Percentiles rank a stretch among this genome's conserved stretches.
Evolutionary conservation across 225 moss, liverwort and hornwort genomes (phyloP).

Genomic region (Lunularia cruciata): DNA sequence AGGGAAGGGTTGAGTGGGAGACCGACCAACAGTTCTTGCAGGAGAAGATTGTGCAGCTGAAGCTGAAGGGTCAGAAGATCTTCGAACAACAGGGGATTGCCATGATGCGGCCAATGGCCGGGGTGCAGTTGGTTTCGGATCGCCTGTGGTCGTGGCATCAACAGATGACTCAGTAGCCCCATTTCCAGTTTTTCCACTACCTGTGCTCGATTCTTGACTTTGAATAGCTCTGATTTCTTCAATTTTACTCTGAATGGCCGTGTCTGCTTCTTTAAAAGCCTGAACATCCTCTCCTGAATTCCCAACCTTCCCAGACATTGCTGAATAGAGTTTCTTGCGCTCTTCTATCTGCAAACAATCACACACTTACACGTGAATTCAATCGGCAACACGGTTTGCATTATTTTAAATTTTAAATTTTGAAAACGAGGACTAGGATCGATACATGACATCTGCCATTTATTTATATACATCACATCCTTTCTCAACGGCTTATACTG

Average conservation of each 20-base stretch:
- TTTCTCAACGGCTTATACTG: too few relatives aligned
- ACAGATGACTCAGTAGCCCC: slow-evolving; percentile 19
- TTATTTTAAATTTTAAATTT: too few relatives aligned
- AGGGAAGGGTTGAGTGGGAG: slow-evolving; percentile 53
- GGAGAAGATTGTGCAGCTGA: background rate
- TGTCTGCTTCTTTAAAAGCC: slow-evolving; percentile 6
- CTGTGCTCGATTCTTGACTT: background rate
- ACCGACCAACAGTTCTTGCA: slow-evolving; percentile 27
- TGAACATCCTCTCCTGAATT: slow-evolving; percentile 26
- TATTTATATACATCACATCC: too few relatives aligned
- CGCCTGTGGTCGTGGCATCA: slow-evolving; percentile 28
- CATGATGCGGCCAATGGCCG: slow-evolving; percentile 62
- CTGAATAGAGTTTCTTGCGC: slow-evolving; percentile 52
- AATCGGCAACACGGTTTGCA: background rate
- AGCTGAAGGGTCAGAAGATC: slow-evolving; percentile 30
- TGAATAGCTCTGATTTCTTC: slow-evolving; percentile 17
- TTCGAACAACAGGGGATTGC: slow-evolving; percentile 56
- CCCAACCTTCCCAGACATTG: slow-evolving; percentile 34
- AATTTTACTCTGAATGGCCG: slow-evolving; percentile 20
- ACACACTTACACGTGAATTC: slow-evolving; percentile 23
- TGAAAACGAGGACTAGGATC: too few relatives aligned
- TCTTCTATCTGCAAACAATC: slow-evolving; percentile 61
- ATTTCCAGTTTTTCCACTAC: background rate
- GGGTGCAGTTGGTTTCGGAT: slow-evolving; percentile 37
- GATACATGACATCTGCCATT: too few relatives aligned